Conservation (phyloP, 495 filamentous ascomycete species). For the Podospora pseudoanserina region DNA sequence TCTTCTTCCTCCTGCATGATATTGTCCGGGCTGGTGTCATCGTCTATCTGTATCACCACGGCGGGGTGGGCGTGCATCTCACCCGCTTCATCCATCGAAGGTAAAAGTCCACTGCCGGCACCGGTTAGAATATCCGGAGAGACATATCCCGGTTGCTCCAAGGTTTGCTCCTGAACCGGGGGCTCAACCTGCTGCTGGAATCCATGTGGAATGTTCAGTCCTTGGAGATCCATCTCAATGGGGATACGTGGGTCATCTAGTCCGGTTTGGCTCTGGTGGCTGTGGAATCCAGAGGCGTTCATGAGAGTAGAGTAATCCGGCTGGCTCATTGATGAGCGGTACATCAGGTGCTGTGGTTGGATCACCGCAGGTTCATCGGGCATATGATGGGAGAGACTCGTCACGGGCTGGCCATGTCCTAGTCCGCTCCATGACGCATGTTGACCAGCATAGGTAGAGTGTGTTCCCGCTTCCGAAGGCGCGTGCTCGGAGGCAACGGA, state of each 20-base stretch:
- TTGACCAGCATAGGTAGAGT: not conserved
- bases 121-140: conserved; percentile 13
- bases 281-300: not conserved
- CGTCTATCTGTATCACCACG: conserved; percentile 9
- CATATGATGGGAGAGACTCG: not conserved
- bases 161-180: not conserved
- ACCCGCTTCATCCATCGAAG: not conserved
- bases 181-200: not conserved
- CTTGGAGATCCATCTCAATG: conserved; percentile 11
- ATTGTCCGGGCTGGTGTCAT: not conserved
- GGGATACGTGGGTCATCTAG: not conserved
- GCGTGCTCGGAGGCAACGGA: conserved; percentile 1
- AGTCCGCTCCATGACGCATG: conserved; percentile 12
- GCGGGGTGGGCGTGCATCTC: not conserved
- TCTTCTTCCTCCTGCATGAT: not conserved
- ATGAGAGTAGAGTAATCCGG: not conserved
- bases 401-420: conserved; percentile 6
- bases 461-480: not conserved
- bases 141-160: conserved; percentile 4
- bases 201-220: not conserved
- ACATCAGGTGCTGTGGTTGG: conserved; percentile 1
- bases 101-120: not conserved
- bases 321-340: conserved; percentile 8
- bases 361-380: not conserved
- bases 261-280: not conserved